These are phyloP conservation scores for Vigna trinervia DNA, from an alignment of 306 rosid species.

Conservation along the genomic window DNA sequence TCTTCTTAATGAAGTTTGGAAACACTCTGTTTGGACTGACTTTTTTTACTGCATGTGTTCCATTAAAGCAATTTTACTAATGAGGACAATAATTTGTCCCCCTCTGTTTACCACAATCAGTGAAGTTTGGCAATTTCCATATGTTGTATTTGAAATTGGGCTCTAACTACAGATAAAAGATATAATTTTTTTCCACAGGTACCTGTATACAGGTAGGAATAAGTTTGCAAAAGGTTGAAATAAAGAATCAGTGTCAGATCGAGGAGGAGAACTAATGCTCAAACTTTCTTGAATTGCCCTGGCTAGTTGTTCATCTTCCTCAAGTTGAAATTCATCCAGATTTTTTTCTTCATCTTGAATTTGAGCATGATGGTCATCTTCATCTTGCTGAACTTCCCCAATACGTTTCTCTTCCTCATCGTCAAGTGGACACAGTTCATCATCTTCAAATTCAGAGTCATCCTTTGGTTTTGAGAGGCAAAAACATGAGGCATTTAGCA, in stretches of 20 bases:
- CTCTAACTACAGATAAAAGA: conserved; percentile 24
- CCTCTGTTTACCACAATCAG: conserved; percentile 10
- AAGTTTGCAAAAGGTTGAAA: conserved; percentile 64
- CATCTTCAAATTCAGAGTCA: conserved; percentile 66
- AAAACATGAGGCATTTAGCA: conserved; percentile 39
- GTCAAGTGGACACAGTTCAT: conserved; percentile 49
- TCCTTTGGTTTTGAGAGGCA: conserved; percentile 56
- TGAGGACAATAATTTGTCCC: conserved; percentile 8
- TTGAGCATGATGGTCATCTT: conserved; percentile 57
- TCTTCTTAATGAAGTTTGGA: conserved; percentile 6
- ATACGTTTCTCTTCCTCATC: conserved; percentile 63
- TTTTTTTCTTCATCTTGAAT: conserved; percentile 61
- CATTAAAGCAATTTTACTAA: conserved; percentile 7
- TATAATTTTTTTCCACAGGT: conserved; percentile 39
- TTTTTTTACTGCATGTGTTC: neutral
- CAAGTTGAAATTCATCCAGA: conserved; percentile 67
- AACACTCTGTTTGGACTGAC: neutral
- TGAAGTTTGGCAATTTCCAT: conserved; percentile 5
- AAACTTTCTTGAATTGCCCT: conserved; percentile 92
- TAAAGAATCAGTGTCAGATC: conserved; percentile 52
- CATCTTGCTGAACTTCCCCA: conserved; percentile 60
- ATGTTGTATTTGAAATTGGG: conserved; percentile 21
- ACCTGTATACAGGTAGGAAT: conserved; percentile 79
- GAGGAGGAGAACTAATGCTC: conserved; percentile 67
- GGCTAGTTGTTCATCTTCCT: conserved; percentile 96